Evolutionary conservation across 805 yeast genomes (phyloP), one percentile per base, ranked within the genome.

Genomic region (Sugiyamaella smithiae): DNA sequence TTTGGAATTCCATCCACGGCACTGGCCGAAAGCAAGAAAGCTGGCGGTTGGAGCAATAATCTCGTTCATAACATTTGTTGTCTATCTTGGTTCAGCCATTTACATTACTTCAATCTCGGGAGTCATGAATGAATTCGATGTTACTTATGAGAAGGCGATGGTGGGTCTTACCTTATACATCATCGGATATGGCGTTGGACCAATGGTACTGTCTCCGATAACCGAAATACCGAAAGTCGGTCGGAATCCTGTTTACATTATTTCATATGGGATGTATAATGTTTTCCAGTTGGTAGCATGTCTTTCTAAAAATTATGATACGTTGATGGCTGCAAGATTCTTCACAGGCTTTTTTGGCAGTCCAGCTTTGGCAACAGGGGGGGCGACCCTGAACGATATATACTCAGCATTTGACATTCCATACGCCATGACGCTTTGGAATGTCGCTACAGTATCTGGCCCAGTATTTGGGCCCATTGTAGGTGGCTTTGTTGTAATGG

Each of bases 321-420:
- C 76, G 0, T 61, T 80, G 50, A 64, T 73, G 40, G 69, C 75
- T 0, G 60, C 77, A 44, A 67, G 84, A 58, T 87, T 87, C 62
- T 80, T 88, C 61, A 73, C 86, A 23, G 96, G 96, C 1, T 72
- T 83, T 25, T 75, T 84, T 45, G 85, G 90, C 1, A 82, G 90
- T 1, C 95, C 95, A 2, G 88, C 93, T 0, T 73, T 88, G 64
- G 84, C 95, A 3, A 78, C 85, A 56, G 95, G 88, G n/a, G 90
- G 89, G 51, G 84, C 81, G 6, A 67, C 79, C 5, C 62, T 78
- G 37, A 75, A 77, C 22, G 85, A 80, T 60, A n/a, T n/a, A n/a
- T n/a, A n/a, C n/a, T n/a, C n/a, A n/a, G n/a, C n/a, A n/a, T n/a
- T n/a, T n/a, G n/a, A n/a, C n/a, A n/a, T n/a, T n/a, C n/a, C n/a